Evolutionary conservation across 257 asterid species (phyloP).

Genomic region (Gentiana macrophylla): DNA sequence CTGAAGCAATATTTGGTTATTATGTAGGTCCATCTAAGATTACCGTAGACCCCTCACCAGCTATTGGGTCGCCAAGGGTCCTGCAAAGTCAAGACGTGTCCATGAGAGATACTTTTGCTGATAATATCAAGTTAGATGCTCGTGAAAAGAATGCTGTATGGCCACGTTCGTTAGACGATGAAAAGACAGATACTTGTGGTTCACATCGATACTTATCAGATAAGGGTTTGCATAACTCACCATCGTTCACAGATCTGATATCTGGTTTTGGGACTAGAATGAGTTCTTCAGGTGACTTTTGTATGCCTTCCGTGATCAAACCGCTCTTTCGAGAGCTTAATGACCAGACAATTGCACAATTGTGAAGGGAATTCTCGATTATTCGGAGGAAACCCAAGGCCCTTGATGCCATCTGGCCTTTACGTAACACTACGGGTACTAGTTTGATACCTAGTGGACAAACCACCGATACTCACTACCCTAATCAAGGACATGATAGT

Average conservation of each 20-base stretch:
- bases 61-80: conserved; percentile 69
- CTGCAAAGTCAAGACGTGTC: conserved; percentile 90
- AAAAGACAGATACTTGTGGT: conserved; percentile 34
- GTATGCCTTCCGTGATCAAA: conserved; percentile 33
- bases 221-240: conserved; percentile 50
- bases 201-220: conserved; percentile 49
- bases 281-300: conserved; percentile 36
- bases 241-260: conserved; percentile 62
- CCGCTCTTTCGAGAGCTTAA: conserved; percentile 11
- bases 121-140: conserved; percentile 57
- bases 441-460: conserved; percentile 32
- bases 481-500: conserved; percentile 40
- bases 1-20: not conserved
- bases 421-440: conserved; percentile 62
- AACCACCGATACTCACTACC: conserved; percentile 30
- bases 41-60: conserved; percentile 59
- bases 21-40: conserved; percentile 55
- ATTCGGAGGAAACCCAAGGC: conserved; percentile 40
- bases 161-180: conserved; percentile 53
- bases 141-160: conserved; percentile 48
- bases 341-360: conserved; percentile 39
- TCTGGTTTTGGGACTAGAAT: conserved; percentile 71
- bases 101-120: conserved; percentile 60
- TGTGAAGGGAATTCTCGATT: conserved; percentile 41
- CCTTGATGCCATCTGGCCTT: conserved; percentile 45